phyloP scores from a whole-genome alignment of 208 protist genomes.

The Acanthamoeba triangularis region DNA sequence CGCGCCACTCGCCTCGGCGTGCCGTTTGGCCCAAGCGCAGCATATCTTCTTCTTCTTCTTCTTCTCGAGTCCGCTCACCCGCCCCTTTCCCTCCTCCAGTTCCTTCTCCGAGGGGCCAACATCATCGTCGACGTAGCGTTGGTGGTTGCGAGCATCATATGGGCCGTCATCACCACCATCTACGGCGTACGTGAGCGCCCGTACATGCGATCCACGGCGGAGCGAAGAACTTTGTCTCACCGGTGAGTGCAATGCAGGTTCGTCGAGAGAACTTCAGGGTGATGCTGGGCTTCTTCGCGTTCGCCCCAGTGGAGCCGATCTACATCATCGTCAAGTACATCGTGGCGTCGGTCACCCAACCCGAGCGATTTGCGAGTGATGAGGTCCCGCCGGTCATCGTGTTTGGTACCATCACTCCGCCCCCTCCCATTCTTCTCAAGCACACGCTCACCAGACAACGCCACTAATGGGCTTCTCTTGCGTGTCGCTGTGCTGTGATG shows the following conservation, averaged over 20 bases:
- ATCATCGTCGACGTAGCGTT: not conserved
- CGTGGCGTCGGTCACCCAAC: not conserved
- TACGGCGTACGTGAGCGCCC: not conserved
- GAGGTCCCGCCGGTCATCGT: conserved; percentile 26
- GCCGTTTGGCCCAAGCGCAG: not conserved
- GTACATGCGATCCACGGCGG: not conserved
- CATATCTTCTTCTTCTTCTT: not conserved
- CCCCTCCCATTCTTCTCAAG: not conserved
- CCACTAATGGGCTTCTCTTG: not conserved
- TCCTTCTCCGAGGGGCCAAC: not conserved
- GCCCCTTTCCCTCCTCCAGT: not conserved
- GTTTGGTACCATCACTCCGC: not conserved
- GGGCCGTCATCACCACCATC: not conserved
- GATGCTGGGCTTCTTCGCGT: conserved; percentile 22
- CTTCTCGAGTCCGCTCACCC: no score
- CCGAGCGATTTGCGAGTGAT: not conserved
- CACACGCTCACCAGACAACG: not conserved
- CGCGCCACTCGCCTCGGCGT: not conserved
- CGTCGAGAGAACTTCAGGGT: conserved; percentile 33
- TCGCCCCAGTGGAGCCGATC: not conserved
- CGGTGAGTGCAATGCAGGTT: not conserved
- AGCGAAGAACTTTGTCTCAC: no score
- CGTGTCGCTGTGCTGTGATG: not conserved
- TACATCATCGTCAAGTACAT: conserved; percentile 60
- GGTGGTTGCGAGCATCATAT: not conserved